These are phyloP conservation scores for Anisodus tanguticus DNA, from an alignment of 257 asterid species.

Conservation along the genomic window DNA sequence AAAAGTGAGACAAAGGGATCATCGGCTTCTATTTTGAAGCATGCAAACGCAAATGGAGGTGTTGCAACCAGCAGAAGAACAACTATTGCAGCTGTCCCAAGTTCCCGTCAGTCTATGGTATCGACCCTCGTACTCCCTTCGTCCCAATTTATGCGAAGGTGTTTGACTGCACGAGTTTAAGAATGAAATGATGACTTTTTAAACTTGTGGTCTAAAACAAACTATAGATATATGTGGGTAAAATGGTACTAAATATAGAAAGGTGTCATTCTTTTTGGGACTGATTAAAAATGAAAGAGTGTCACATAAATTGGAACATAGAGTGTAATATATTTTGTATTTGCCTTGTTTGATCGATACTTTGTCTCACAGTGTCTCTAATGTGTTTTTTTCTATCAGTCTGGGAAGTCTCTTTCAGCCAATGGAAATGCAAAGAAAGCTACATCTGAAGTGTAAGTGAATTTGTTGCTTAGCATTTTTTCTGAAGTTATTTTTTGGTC, in stretches of 20 bases:
- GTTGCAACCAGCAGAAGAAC: slow-evolving; percentile 37
- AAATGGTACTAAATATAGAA: too few species aligned
- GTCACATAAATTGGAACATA: too few species aligned
- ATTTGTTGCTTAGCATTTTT: neutral
- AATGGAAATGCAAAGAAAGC: slow-evolving; percentile 44
- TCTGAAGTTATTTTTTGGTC: neutral
- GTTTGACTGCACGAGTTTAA: too few species aligned
- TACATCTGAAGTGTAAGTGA: slow-evolving; percentile 54
- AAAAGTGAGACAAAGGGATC: slow-evolving; percentile 46
- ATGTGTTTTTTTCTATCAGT: slow-evolving; percentile 36
- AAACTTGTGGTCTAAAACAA: too few species aligned
- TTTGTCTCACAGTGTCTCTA: neutral
- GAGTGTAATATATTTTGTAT: neutral
- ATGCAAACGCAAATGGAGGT: slow-evolving; percentile 29
- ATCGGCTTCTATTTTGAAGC: slow-evolving; percentile 18
- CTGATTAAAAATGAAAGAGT: too few species aligned
- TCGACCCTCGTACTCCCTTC: neutral
- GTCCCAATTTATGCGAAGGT: too few species aligned
- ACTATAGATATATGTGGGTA: too few species aligned
- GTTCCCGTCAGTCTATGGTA: slow-evolving; percentile 52
- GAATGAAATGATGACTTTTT: too few species aligned
- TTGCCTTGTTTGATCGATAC: neutral
- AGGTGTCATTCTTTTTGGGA: too few species aligned
- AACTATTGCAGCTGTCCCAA: slow-evolving; percentile 50
- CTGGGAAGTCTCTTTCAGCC: slow-evolving; percentile 48